Base-by-base conservation (phyloP, 306 rosid species). In the Malus orientalis region DNA sequence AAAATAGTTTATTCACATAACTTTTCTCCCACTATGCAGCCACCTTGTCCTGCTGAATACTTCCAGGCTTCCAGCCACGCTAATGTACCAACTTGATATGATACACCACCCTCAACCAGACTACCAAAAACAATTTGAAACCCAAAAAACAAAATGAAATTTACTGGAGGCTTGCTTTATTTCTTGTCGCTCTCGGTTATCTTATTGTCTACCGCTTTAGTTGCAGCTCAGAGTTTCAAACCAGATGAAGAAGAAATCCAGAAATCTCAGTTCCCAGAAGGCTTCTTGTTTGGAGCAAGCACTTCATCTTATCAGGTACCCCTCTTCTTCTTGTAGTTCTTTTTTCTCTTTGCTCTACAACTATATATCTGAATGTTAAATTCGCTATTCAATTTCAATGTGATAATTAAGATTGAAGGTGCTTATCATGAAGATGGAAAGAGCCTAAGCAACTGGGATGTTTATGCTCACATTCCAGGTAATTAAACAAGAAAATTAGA, bases 301-400 rank as follows among this genome's bases (percentile, higher is more conserved):
- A 87, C 93, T 80, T 89, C 92, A 6, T 80, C 93, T 14, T 91
- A 89, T 66, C 93, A 89, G 84, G 93, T 55, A 73, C 51, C 44
- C 27, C 38, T 60, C 4, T 32, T 20, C 23, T 18, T 18, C 13
- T 63, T 25, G 25, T 20, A 20, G 6, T 16, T 6, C 53, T 47
- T 42, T 45, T 27, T 54, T 13, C 11, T 57, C 3, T 7, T 40
- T 59, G 3, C 27, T 23, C 19, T 33, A 11, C 36, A 61, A 61
- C 68, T 63, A 29, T 51, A 16, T 16, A 16, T 63, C 68, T 30
- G 42, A 27, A 13, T 14, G 25, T n/a, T 23, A 12, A 59, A 59
- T 59, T 59, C 13, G 19, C 10, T 7, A 6, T 23, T 18, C 79
- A 53, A 4, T 25, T 40, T 38, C 11, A 40, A 38, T 38, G 13